A percentile compares a stretch with the other conserved stretches of the same genome.
These are phyloP conservation scores for Trametes pubescens DNA, from an alignment of 1,284 basidiomycete species.

Conservation along the genomic window DNA sequence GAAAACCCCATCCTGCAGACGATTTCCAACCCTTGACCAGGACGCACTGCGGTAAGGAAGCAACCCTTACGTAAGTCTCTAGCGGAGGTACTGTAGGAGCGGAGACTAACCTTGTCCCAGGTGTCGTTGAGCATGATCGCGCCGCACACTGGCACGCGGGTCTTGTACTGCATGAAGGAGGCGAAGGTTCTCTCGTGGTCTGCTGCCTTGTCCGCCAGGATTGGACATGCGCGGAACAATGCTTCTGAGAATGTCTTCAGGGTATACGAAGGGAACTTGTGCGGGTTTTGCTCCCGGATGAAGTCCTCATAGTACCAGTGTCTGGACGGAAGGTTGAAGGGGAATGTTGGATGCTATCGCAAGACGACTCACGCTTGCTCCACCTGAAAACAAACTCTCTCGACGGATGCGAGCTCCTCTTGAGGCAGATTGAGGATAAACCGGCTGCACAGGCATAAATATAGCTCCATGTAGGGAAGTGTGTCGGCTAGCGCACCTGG, in stretches of 20 bases:
- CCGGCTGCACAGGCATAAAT: constrained; percentile 60
- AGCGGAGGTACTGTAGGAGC: constrained; percentile 7
- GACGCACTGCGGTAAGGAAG: constrained; percentile 67
- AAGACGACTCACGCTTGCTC: constrained; percentile 89
- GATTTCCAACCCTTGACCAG: constrained; percentile 99
- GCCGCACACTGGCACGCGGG: constrained; percentile 97
- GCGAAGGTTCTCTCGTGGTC: constrained; percentile 85
- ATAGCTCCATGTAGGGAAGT: constrained; percentile 21
- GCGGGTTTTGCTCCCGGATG: constrained; percentile 87
- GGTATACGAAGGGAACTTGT: constrained; percentile 82
- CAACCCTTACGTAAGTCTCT: constrained; percentile 28
- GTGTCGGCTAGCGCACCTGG: constrained; percentile 60
- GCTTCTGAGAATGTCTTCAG: constrained; percentile 96
- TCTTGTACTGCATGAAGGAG: constrained; percentile 95
- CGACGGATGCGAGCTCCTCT: constrained; percentile 90
- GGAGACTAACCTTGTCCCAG: constrained; percentile 85
- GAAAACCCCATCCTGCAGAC: constrained; percentile 97
- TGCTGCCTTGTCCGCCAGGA: constrained; percentile 81
- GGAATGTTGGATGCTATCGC: constrained; percentile 20
- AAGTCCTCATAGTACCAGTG: constrained; percentile 99
- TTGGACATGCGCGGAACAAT: constrained; percentile 85
- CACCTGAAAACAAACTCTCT: constrained; percentile 98
- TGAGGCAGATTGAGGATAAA: constrained; percentile 98
- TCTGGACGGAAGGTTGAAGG: constrained; percentile 50
- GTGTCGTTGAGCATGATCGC: constrained; percentile 93